Conservation (phyloP, 495 filamentous ascomycete genomes). For the Hyaloscypha finlandica region DNA sequence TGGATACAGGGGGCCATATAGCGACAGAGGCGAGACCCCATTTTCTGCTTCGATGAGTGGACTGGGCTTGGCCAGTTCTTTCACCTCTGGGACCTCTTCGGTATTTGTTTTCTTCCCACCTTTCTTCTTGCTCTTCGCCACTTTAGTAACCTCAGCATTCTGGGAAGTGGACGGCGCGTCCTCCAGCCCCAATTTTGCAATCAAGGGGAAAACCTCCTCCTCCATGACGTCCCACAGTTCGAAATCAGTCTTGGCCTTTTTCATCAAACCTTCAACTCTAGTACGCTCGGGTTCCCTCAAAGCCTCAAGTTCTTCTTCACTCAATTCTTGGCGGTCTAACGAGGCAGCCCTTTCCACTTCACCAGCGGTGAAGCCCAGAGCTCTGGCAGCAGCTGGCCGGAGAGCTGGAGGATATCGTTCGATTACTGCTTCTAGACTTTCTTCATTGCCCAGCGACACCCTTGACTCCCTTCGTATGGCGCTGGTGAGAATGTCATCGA, state of each 20-base stretch:
- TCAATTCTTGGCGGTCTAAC: not conserved
- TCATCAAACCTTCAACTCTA: conserved; percentile 51
- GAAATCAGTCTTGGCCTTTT: conserved; percentile 57
- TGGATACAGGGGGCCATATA: conserved; percentile 70
- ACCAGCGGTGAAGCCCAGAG: conserved; percentile 20
- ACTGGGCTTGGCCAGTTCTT: not conserved
- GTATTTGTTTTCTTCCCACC: conserved; percentile 21
- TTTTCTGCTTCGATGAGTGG: not conserved
- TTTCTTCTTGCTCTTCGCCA: conserved; percentile 4
- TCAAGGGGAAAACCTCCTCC: conserved; percentile 66
- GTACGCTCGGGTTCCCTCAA: conserved; percentile 41
- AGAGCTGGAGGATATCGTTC: conserved; percentile 28
- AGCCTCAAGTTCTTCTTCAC: conserved; percentile 34
- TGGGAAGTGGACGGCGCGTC: conserved; percentile 1
- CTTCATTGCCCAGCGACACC: not conserved
- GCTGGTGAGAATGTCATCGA: conserved; percentile 16
- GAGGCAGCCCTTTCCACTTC: not conserved
- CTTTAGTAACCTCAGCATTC: not conserved
- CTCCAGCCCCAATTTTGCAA: conserved; percentile 43
- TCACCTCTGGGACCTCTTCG: conserved; percentile 14
- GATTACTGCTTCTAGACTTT: conserved; percentile 17
- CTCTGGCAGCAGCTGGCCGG: conserved; percentile 27
- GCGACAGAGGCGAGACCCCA: conserved; percentile 20
- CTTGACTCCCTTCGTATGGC: not conserved
- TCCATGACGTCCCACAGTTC: conserved; percentile 74